Evolutionary conservation across 139 green algal genomes (phyloP).

Genomic region (Chlorella sp.): DNA sequence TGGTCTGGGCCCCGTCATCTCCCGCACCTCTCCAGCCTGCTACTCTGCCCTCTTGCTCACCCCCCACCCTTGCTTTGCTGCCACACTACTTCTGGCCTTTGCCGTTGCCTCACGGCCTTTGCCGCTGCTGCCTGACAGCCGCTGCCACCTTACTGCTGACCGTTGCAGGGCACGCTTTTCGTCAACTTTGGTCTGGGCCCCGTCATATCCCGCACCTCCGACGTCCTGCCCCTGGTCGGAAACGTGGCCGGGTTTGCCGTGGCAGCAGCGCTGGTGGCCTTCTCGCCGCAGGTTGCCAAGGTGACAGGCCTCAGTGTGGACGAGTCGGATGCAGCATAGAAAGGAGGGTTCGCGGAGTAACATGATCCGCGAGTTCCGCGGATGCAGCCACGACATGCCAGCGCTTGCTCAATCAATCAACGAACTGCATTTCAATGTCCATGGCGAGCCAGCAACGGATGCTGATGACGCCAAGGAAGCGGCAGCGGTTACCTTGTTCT

Average conservation of each 20-base stretch:
- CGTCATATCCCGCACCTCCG: slow-evolving; percentile 67
- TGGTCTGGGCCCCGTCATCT: slow-evolving; percentile 76
- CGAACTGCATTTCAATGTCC: too few relatives aligned
- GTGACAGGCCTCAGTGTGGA: slow-evolving; percentile 16
- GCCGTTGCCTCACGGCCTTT: too few relatives aligned
- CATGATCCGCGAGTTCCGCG: too few relatives aligned
- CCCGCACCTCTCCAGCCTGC: slow-evolving; percentile 46
- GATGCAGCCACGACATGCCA: too few relatives aligned
- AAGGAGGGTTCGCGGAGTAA: too few relatives aligned
- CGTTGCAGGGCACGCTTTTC: slow-evolving; percentile 68
- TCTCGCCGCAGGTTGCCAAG: slow-evolving; percentile 8
- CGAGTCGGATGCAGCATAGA: neutral
- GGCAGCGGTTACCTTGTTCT: too few relatives aligned
- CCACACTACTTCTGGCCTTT: neutral
- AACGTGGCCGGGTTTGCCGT: slow-evolving; percentile 63
- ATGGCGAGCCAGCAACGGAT: too few relatives aligned
- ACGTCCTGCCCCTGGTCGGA: slow-evolving; percentile 56
- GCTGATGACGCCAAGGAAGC: too few relatives aligned
- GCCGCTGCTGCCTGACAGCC: too few relatives aligned
- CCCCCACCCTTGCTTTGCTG: neutral
- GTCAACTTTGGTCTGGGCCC: slow-evolving; percentile 84
- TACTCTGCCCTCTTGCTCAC: neutral
- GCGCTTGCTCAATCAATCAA: too few relatives aligned
- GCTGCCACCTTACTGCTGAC: neutral
- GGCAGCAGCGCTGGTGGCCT: slow-evolving; percentile 48